phyloP scores from a whole-genome alignment of 2,329 filamentous ascomycete species.

The Colletotrichum orchidophilum region DNA sequence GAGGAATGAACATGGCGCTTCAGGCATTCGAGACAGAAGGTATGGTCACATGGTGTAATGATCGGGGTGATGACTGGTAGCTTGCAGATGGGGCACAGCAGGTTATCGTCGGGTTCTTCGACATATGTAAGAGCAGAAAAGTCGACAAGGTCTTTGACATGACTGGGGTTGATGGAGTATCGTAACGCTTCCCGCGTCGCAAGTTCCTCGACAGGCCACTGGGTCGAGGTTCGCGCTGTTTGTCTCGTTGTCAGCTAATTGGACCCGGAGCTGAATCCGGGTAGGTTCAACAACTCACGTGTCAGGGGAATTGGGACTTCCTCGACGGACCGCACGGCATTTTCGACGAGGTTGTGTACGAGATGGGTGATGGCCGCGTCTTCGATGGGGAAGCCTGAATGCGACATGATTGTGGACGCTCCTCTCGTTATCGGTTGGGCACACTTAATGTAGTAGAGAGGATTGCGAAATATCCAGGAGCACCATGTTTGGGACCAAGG shows the following conservation, averaged over 20 bases:
- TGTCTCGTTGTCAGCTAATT: neutral
- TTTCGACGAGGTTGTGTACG: constrained; percentile 28
- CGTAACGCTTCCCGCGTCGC: constrained; percentile 24
- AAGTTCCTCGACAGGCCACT: constrained; percentile 31
- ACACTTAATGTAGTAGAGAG: neutral
- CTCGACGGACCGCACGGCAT: constrained; percentile 27
- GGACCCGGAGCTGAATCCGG: neutral
- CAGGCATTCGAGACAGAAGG: constrained; percentile 70
- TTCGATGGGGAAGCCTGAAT: constrained; percentile 13
- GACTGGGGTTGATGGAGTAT: constrained; percentile 14
- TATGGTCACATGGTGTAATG: constrained; percentile 71
- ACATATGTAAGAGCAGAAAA: constrained; percentile 56
- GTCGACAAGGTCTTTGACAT: constrained; percentile 45
- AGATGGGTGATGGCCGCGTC: constrained; percentile 23
- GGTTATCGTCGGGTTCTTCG: constrained; percentile 54
- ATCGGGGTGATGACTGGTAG: constrained; percentile 68
- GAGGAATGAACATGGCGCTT: constrained; percentile 52
- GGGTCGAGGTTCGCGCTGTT: constrained; percentile 22
- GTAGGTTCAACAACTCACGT: constrained; percentile 11
- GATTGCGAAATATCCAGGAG: neutral
- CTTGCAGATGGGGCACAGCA: constrained; percentile 67
- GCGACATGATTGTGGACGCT: constrained; percentile 17
- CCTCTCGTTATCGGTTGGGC: neutral
- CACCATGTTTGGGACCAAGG: neutral
- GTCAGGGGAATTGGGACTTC: constrained; percentile 16